Conservation (phyloP, 2,329 filamentous ascomycete genomes). For the Zopfia rhizophila region DNA sequence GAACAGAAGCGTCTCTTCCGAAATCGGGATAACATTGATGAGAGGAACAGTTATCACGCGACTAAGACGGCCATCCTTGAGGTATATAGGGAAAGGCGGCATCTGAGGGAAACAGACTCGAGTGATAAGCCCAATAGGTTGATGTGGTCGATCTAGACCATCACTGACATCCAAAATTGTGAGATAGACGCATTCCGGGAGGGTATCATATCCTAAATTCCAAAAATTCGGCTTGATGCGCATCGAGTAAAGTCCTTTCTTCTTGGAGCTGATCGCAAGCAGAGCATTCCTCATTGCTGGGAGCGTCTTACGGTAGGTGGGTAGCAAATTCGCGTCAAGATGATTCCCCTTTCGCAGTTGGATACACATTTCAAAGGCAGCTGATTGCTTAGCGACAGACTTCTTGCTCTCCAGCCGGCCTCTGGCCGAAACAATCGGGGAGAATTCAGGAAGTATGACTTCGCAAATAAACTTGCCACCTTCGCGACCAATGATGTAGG, state of each 20-base stretch:
- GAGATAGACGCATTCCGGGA: conserved; percentile 67
- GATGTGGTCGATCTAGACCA: conserved; percentile 68
- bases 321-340: conserved; percentile 78
- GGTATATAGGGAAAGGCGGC: conserved; percentile 76
- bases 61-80: conserved; percentile 71
- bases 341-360: conserved; percentile 72
- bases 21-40: conserved; percentile 55
- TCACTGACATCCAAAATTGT: conserved; percentile 71
- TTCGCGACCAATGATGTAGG: conserved; percentile 69
- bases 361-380: conserved; percentile 85
- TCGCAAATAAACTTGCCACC: conserved; percentile 77
- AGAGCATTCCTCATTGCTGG: conserved; percentile 88
- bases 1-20: conserved; percentile 58
- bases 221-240: conserved; percentile 81
- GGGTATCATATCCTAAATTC: conserved; percentile 58
- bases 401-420: conserved; percentile 76
- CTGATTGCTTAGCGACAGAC: conserved; percentile 83
- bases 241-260: conserved; percentile 79
- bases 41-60: conserved; percentile 64
- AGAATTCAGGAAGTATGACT: conserved; percentile 78
- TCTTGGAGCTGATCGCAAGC: conserved; percentile 82
- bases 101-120: conserved; percentile 71
- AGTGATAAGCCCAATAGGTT: conserved; percentile 76
- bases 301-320: conserved; percentile 75
- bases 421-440: conserved; percentile 73